Conservation (phyloP, 2,329 filamentous ascomycete species). For the Incumbomyces delicatus region DNA sequence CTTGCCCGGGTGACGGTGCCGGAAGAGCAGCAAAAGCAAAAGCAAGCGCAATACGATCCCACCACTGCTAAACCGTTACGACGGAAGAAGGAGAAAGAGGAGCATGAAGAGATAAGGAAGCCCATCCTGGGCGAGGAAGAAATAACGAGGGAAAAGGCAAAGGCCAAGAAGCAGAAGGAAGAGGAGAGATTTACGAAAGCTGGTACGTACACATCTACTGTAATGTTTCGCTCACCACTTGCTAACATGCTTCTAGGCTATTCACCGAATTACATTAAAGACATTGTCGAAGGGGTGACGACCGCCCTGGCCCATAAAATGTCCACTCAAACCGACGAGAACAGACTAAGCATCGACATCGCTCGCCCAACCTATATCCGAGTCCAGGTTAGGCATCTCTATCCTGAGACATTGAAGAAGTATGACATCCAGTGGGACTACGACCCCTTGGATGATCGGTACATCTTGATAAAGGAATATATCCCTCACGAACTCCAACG, state of each 20-base stretch:
- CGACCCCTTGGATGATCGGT: conserved; percentile 49
- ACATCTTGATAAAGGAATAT: conserved; percentile 63
- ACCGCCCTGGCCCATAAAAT: neutral
- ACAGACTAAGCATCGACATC: conserved; percentile 25
- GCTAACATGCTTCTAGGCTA: conserved; percentile 21
- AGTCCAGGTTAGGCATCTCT: conserved; percentile 37
- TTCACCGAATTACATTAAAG: conserved; percentile 33
- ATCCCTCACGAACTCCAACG: conserved; percentile 63
- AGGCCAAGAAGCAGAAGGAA: conserved; percentile 5
- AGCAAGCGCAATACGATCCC: neutral
- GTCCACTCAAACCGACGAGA: conserved; percentile 16
- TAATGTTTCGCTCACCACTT: neutral
- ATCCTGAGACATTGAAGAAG: conserved; percentile 35
- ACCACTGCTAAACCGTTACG: neutral
- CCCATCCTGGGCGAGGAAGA: neutral
- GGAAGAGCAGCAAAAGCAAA: neutral
- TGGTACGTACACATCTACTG: neutral
- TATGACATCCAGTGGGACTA: conserved; percentile 39
- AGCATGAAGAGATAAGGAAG: conserved; percentile 1
- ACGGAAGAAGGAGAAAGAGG: conserved; percentile 3
- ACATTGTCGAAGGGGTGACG: conserved; percentile 31
- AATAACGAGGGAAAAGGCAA: neutral
- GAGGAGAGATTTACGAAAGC: conserved; percentile 5
- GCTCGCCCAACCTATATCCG: conserved; percentile 34
- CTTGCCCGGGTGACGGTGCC: neutral